A percentile compares a stretch with the other conserved stretches of the same genome.
phyloP scores from a whole-genome alignment of 1,284 basidiomycete genomes.

The Sanghuangporus weigelae region DNA sequence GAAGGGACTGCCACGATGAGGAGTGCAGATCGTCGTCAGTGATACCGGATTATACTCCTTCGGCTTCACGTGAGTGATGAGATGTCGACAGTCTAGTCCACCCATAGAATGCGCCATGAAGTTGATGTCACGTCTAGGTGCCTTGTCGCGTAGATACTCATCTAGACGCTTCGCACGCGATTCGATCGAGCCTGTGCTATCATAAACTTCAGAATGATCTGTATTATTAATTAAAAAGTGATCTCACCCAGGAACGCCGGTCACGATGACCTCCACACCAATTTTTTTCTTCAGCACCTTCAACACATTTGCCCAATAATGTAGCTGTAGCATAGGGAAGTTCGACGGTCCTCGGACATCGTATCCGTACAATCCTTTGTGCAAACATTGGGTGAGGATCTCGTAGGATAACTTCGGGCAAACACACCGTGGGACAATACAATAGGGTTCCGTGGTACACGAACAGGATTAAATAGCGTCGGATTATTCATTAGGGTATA shows the following conservation, averaged over 20 bases:
- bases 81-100: conserved; percentile 88
- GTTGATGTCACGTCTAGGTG: conserved; percentile 75
- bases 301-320: conserved; percentile 94
- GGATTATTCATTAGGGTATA: conserved; percentile 73
- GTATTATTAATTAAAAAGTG: background rate
- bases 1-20: conserved; percentile 94
- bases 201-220: background rate
- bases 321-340: conserved; percentile 77
- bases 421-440: conserved; percentile 89
- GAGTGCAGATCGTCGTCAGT: conserved; percentile 88
- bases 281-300: conserved; percentile 78
- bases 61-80: conserved; percentile 85
- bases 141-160: conserved; percentile 63
- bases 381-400: background rate
- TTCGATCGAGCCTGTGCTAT: conserved; percentile 86
- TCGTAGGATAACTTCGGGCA: background rate
- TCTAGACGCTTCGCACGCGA: conserved; percentile 82
- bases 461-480: conserved; percentile 66
- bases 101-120: conserved; percentile 98
- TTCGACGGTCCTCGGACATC: conserved; percentile 76
- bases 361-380: conserved; percentile 88
- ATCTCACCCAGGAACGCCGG: conserved; percentile 85
- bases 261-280: conserved; percentile 93
- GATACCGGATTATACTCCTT: conserved; percentile 82
- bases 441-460: conserved; percentile 83